Conservation (phyloP, 2,329 filamentous ascomycete genomes). For the Aphanoascus verrucosus region DNA sequence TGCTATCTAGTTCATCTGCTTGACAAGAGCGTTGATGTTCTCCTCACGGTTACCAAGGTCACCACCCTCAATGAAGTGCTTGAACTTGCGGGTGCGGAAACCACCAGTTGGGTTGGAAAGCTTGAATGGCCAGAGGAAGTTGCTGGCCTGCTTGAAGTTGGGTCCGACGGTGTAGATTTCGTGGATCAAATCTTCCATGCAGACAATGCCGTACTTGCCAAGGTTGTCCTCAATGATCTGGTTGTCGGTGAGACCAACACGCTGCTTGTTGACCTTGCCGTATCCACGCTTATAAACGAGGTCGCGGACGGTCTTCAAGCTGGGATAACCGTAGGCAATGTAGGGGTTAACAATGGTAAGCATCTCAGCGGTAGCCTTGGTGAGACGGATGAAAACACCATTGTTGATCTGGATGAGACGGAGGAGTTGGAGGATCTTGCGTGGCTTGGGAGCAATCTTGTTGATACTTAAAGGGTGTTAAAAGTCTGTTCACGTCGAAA, state of each 20-base stretch:
- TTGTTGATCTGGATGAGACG: constrained; percentile 99
- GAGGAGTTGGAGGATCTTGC: constrained; percentile 99
- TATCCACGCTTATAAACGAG: constrained; percentile 99
- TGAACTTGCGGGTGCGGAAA: constrained; percentile 95
- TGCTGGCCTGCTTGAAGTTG: constrained; percentile 99
- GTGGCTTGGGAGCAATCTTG: constrained; percentile 99
- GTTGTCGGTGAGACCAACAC: constrained; percentile 93
- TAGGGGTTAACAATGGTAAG: constrained; percentile 97
- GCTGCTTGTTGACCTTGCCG: constrained; percentile 98
- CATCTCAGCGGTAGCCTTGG: constrained; percentile 97
- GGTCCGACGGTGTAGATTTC: constrained; percentile 97
- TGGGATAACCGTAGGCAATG: constrained; percentile 98
- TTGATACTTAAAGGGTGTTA: constrained; percentile 66
- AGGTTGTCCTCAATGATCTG: constrained; percentile 92
- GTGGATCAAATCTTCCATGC: constrained; percentile 98
- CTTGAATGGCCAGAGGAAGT: constrained; percentile 99
- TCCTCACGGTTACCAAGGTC: constrained; percentile 98
- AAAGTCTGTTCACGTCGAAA: not conserved
- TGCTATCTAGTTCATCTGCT: constrained; percentile 84
- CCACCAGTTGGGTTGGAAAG: constrained; percentile 95
- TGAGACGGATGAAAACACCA: constrained; percentile 93
- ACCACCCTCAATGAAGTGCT: constrained; percentile 97
- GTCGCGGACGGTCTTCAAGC: constrained; percentile 98
- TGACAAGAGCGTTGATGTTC: constrained; percentile 89
- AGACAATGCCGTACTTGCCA: constrained; percentile 97